phyloP scores from a whole-genome alignment of 441 rosid species.

The Mallotus japonicus region DNA sequence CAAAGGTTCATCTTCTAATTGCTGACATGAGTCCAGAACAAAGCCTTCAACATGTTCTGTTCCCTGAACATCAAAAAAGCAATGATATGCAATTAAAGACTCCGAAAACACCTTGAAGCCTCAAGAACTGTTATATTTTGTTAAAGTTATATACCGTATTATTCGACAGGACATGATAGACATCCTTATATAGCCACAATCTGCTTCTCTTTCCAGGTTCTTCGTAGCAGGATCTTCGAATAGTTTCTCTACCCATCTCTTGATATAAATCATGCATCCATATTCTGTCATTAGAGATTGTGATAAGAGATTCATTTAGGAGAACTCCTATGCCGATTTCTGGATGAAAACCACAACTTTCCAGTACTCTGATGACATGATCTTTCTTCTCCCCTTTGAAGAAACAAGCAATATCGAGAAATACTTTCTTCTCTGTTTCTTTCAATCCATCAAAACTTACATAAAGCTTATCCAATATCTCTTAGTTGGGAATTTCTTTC shows the following conservation, averaged over 20 bases:
- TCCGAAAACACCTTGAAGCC: neutral
- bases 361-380: conserved; percentile 12
- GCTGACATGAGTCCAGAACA: conserved; percentile 7
- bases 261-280: conserved; percentile 34
- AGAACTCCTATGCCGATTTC: conserved; percentile 18
- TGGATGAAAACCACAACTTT: conserved; percentile 16
- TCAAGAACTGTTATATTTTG: neutral
- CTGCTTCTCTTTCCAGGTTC: conserved; percentile 41
- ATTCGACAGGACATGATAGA: conserved; percentile 12
- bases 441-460: conserved; percentile 25
- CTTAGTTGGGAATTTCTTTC: conserved; percentile 19
- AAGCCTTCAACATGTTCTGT: conserved; percentile 31
- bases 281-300: conserved; percentile 3
- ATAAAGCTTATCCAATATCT: conserved; percentile 15
- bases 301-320: conserved; percentile 11
- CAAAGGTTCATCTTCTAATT: neutral
- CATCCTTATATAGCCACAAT: conserved; percentile 35
- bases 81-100: neutral
- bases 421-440: conserved; percentile 16
- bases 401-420: conserved; percentile 26
- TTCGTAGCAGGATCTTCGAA: conserved; percentile 28
- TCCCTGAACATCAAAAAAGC: conserved; percentile 14
- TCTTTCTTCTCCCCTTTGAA: conserved; percentile 11
- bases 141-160: conserved; percentile 18
- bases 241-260: conserved; percentile 50